Base-by-base conservation (phyloP, 306 rosid genomes). In the Cicer cuneatum region DNA sequence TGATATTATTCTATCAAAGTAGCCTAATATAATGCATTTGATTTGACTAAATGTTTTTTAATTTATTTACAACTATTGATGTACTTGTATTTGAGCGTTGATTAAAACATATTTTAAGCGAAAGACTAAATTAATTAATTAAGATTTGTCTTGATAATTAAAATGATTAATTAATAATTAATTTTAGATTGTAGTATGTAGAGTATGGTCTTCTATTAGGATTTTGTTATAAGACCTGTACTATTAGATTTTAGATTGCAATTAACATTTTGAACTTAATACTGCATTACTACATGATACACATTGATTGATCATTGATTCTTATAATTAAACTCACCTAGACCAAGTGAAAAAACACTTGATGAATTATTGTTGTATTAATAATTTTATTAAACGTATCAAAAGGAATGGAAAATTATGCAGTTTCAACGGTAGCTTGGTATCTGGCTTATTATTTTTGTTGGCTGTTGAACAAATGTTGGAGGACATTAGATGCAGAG, bases 391-490 rank as follows among this genome's bases (percentile, higher is more conserved):
- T 2, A 16, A 37, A 16, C 8, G 33, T 29, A 29, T 29, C 33
- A 29, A 29, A 29, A 29, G 33, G 33, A 7, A 12, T 37, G 41
- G 51, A 39, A 11, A 63, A 33, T 5, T 45, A 4, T 33, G 19
- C 7, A 40, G 56, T 15, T 10, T 19, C 0, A 29, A n/a, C 39
- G 1, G 19, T 0, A 11, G 71, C 63, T 61, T 3, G 41, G 53
- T 49, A 7, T 74, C 10, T 49, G 33, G 0, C 33, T 51, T 52
- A 62, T 63, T 8, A 48, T 49, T 8, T 12, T 37, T 10, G 38
- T 37, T 63, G 72, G 64, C 52, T 8, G 78, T 51, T 19, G 64
- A n/a, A 63, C 16, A 5, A 18, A 39, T 8, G 53, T 63, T 40
- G 43, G 43, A 39, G 41, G n/a, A 56, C 33, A 29, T 29, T 29